A percentile compares a stretch with the other conserved stretches of the same genome.
Conservation (phyloP, 345 rosid genomes). For the Noccaea bulbosa region DNA sequence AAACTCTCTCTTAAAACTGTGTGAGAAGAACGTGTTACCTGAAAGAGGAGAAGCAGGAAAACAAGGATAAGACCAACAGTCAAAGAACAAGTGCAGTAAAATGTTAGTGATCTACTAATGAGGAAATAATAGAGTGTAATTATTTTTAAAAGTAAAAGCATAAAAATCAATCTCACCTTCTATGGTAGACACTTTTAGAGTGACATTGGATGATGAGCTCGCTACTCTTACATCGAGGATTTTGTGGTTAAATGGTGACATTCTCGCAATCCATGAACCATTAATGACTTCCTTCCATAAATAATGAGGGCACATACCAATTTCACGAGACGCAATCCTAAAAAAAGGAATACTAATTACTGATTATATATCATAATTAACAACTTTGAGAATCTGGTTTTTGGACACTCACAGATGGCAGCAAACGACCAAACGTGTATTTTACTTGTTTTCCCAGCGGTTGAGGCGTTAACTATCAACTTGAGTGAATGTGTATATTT, state of each 20-base stretch:
- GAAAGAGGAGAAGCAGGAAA: slow-evolving; percentile 66
- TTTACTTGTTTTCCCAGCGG: slow-evolving; percentile 39
- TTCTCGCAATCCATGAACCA: slow-evolving; percentile 65
- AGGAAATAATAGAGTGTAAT: neutral
- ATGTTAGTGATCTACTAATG: slow-evolving; percentile 59
- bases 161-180: slow-evolving; percentile 50
- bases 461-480: slow-evolving; percentile 51
- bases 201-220: slow-evolving; percentile 49
- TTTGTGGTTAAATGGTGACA: slow-evolving; percentile 78
- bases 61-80: slow-evolving; percentile 71
- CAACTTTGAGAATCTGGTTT: too few species aligned
- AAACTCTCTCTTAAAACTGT: neutral
- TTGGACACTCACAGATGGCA: slow-evolving; percentile 58
- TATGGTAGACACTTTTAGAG: slow-evolving; percentile 58
- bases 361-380: too few species aligned
- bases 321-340: slow-evolving; percentile 63
- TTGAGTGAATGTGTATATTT: slow-evolving; percentile 58
- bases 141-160: neutral
- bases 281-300: slow-evolving; percentile 71
- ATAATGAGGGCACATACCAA: slow-evolving; percentile 68
- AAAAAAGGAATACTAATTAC: neutral
- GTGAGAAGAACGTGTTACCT: slow-evolving; percentile 46
- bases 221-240: slow-evolving; percentile 59
- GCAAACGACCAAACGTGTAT: slow-evolving; percentile 77
- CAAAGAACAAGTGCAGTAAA: slow-evolving; percentile 73